phyloP scores from a whole-genome alignment of 805 yeast genomes.

The Ogataea paraovalis region DNA sequence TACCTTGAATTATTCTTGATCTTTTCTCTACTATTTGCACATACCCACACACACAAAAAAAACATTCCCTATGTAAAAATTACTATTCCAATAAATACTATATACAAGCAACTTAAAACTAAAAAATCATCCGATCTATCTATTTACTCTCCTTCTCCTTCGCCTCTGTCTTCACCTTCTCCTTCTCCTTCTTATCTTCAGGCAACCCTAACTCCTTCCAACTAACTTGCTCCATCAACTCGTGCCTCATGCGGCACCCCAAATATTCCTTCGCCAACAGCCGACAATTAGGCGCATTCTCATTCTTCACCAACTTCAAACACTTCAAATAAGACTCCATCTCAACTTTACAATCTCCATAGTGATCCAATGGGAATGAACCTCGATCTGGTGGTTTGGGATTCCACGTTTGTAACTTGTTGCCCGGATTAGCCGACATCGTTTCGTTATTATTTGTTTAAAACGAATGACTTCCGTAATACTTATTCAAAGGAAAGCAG shows the following conservation, averaged over 20 bases:
- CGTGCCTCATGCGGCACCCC: conserved; percentile 83
- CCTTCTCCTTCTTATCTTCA: conserved; percentile 24
- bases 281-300: conserved; percentile 90
- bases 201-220: conserved; percentile 37
- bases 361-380: conserved; percentile 91
- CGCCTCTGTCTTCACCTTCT: no score
- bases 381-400: conserved; percentile 98
- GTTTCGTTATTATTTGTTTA: background rate
- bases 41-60: no score
- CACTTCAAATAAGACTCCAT: conserved; percentile 79
- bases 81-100: no score
- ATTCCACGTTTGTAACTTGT: conserved; percentile 44
- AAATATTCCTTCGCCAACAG: conserved; percentile 76
- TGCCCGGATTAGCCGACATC: conserved; percentile 44
- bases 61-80: no score
- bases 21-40: no score
- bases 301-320: conserved; percentile 69
- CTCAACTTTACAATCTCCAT: conserved; percentile 70
- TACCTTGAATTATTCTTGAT: no score
- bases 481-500: no score
- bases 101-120: background rate
- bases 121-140: no score
- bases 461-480: no score
- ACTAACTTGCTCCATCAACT: conserved; percentile 33
- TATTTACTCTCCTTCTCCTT: no score